These are phyloP conservation scores for Claviceps spartinae DNA, from an alignment of 2,329 filamentous ascomycete species.

Conservation along the genomic window DNA sequence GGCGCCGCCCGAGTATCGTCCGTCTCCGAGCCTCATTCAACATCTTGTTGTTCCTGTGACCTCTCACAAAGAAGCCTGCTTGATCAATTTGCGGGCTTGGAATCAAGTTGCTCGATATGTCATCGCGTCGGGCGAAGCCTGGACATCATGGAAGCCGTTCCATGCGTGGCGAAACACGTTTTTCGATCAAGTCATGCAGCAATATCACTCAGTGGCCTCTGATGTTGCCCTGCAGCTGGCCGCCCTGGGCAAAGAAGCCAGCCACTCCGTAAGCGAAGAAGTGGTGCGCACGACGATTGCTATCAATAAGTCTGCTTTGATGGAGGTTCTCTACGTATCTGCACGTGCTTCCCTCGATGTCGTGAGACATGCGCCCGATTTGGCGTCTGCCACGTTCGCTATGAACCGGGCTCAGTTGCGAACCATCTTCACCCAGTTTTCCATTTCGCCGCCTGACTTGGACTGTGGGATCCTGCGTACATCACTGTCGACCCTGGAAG, in stretches of 20 bases:
- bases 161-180: slow-evolving; percentile 39
- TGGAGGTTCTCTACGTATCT: slow-evolving; percentile 38
- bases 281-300: slow-evolving; percentile 36
- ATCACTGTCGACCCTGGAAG: slow-evolving; percentile 32
- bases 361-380: slow-evolving; percentile 29
- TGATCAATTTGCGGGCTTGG: slow-evolving; percentile 52
- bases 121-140: slow-evolving; percentile 31
- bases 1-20: slow-evolving; percentile 40
- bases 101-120: slow-evolving; percentile 47
- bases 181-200: slow-evolving; percentile 42
- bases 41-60: slow-evolving; percentile 43
- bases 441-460: slow-evolving; percentile 26
- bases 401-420: slow-evolving; percentile 37
- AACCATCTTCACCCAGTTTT: slow-evolving; percentile 36
- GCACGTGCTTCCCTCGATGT: slow-evolving; percentile 37
- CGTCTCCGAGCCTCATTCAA: slow-evolving; percentile 40
- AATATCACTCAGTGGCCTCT: slow-evolving; percentile 41
- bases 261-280: slow-evolving; percentile 27
- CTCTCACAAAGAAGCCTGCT: slow-evolving; percentile 53
- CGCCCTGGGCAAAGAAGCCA: slow-evolving; percentile 33
- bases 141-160: slow-evolving; percentile 34
- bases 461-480: slow-evolving; percentile 34
- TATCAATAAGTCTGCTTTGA: slow-evolving; percentile 37
- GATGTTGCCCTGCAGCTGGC: slow-evolving; percentile 43
- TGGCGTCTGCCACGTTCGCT: slow-evolving; percentile 34